Conservation (phyloP, 257 asterid genomes). For the Haberlea rhodopensis region DNA sequence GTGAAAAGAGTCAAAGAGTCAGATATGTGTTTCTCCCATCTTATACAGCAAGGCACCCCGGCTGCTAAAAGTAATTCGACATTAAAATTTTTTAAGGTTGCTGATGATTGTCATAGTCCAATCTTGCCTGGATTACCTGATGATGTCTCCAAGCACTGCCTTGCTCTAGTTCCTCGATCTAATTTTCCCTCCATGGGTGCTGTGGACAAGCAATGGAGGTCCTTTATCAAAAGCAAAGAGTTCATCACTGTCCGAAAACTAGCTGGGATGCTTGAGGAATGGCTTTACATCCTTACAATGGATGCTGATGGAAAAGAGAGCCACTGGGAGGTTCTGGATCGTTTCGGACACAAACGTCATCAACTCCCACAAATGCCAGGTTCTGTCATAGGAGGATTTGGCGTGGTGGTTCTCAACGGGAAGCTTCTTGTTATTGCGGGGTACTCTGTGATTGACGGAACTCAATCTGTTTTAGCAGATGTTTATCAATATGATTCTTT, state of each 20-base stretch:
- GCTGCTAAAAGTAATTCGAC: conserved; percentile 32
- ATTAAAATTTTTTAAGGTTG: conserved; percentile 31
- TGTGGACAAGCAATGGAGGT: conserved; percentile 76
- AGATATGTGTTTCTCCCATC: conserved; percentile 41
- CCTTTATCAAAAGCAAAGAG: conserved; percentile 66
- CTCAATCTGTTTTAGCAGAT: conserved; percentile 51
- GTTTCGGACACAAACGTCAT: conserved; percentile 48
- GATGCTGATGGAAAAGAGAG: conserved; percentile 57
- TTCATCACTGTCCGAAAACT: conserved; percentile 57
- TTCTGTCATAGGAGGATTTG: conserved; percentile 55
- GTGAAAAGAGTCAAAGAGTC: conserved; percentile 43
- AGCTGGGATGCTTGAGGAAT: conserved; percentile 80
- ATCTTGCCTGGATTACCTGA: conserved; percentile 84
- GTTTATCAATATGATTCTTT: conserved; percentile 75
- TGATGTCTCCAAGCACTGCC: conserved; percentile 74
- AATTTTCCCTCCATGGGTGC: conserved; percentile 63
- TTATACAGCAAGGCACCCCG: conserved; percentile 29
- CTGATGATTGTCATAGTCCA: conserved; percentile 34
- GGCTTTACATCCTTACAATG: conserved; percentile 69
- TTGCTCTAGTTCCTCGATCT: conserved; percentile 75
- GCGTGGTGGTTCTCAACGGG: conserved; percentile 60
- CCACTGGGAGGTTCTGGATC: conserved; percentile 80
- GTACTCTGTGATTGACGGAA: conserved; percentile 39
- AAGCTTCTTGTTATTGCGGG: conserved; percentile 82
- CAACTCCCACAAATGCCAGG: conserved; percentile 71